Evolutionary conservation across 192 early-diverging fungal genomes (phyloP).

Genomic region (Entomortierella chlamydospora): DNA sequence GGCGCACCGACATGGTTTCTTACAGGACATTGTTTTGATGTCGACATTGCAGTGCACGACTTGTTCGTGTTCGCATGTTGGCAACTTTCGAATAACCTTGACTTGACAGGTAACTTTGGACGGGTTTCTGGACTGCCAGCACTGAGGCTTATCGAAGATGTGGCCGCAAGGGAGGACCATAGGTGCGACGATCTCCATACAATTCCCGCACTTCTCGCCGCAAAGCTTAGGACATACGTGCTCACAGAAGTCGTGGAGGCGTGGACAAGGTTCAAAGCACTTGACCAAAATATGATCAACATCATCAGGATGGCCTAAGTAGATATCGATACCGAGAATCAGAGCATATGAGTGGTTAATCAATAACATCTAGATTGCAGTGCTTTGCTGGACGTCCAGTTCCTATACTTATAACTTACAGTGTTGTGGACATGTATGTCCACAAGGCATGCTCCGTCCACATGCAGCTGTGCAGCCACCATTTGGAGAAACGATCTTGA

Average conservation of each 20-base stretch:
- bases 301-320: constrained; percentile 65
- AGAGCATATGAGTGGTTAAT: no score
- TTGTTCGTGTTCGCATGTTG: constrained; percentile 56
- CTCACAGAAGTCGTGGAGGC: constrained; percentile 51
- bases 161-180: constrained; percentile 45
- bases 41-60: constrained; percentile 38
- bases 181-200: constrained; percentile 22
- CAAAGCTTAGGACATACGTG: constrained; percentile 63
- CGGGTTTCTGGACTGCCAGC: constrained; percentile 29
- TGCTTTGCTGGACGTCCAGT: no score
- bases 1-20: constrained; percentile 17
- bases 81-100: constrained; percentile 30
- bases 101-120: constrained; percentile 23
- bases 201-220: constrained; percentile 61
- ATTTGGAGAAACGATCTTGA: constrained; percentile 57
- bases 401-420: constrained; percentile 43
- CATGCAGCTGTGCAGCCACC: constrained; percentile 67
- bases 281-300: constrained; percentile 50
- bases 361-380: no score
- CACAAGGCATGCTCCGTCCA: constrained; percentile 56
- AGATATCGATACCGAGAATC: neutral
- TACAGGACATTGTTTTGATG: constrained; percentile 17
- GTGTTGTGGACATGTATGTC: constrained; percentile 53
- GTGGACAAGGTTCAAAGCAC: constrained; percentile 59
- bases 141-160: constrained; percentile 18